Base-by-base conservation (phyloP, 2,329 filamentous ascomycete genomes). In the Aspergillus sp. region DNA sequence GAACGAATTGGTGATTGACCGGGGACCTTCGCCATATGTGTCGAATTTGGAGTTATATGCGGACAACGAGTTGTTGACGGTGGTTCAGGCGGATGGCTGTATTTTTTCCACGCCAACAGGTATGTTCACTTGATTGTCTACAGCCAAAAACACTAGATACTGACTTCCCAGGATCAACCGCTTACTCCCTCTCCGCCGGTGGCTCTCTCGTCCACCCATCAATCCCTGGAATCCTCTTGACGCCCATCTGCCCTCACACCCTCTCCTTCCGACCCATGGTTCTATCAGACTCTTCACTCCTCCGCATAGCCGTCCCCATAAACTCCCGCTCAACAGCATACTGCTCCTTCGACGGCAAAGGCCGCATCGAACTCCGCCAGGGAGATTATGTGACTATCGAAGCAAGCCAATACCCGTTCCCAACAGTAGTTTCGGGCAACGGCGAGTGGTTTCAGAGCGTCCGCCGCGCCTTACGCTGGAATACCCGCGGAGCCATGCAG, bases 391-490 rank as follows among this genome's bases (percentile, higher is more conserved):
- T 98, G 65, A 96, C 91, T 51, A 93, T 98, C 60, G 89, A 91
- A 37, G 93, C 93, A 3, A 94, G 88, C 25, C 90, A 95, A 65
- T 98, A 96, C 62, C 93, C 93, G 0, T 97, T 98, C 74, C 93
- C 93, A 2, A 97, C 93, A 1, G 91, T 98, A 39, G 88, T 94
- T 49, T 86, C 89, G 54, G 88, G 86, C 53, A 85, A 85, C 52
- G 87, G 85, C 1, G 93, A 98, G 68, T 98, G 93, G 93, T 96
- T 98, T 64, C 88, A 96, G 68, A 94, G 88, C 61, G 89, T 98
- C 43, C 89, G 88, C 46, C 82, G 91, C 51, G 95, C 91, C 3
- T 76, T 98, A 50, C 81, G 90, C 53, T 98, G 93, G 93, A 98
- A 98, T 71, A 91, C 87, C 22, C 81, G 93, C 41, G 90, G 90